Evolutionary conservation across 441 rosid species (phyloP).

Genomic region (Euphorbia corollata): DNA sequence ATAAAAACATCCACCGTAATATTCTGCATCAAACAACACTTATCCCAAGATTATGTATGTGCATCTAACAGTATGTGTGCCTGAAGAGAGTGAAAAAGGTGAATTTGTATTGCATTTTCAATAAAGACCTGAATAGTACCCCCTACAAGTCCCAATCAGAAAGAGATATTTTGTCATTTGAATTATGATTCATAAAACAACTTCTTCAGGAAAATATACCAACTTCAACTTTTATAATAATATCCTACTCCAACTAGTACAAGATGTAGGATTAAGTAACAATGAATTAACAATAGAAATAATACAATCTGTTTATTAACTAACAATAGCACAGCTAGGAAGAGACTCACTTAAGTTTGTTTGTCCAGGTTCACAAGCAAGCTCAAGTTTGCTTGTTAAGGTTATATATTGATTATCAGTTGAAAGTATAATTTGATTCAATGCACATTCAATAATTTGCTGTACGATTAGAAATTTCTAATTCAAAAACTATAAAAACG

Average conservation of each 20-base stretch:
- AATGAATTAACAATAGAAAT: background rate
- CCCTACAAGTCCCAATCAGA: background rate
- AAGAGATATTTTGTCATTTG: background rate
- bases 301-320: background rate
- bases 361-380: background rate
- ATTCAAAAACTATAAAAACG: background rate
- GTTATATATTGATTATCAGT: background rate
- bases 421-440: background rate
- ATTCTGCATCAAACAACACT: background rate
- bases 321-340: background rate
- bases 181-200: background rate
- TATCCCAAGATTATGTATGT: slow-evolving; percentile 2
- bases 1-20: background rate
- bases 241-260: background rate
- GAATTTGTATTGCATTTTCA: slow-evolving; percentile 2
- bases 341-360: background rate
- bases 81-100: background rate
- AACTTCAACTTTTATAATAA: background rate
- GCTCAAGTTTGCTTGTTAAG: background rate
- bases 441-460: background rate
- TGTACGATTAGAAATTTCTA: background rate
- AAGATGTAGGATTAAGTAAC: background rate
- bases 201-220: background rate
- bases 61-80: background rate
- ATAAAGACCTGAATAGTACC: background rate